A percentile compares a stretch with the other conserved stretches of the same genome.
Evolutionary conservation across 805 yeast species (phyloP).

Genomic region (Candida silvatica): DNA sequence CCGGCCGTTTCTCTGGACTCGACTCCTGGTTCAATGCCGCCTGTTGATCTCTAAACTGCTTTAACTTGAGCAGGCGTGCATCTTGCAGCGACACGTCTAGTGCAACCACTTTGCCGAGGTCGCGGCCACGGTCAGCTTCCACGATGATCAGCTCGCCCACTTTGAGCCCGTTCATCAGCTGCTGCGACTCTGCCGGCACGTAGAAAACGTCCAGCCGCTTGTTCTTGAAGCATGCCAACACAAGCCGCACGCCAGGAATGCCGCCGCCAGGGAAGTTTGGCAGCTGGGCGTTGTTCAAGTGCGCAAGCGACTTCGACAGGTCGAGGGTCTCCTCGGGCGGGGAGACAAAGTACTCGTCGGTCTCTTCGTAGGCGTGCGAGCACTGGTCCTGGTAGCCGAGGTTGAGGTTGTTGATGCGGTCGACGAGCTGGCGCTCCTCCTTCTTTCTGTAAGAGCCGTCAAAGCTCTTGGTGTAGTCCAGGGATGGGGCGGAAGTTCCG

Average conservation of each 20-base stretch:
- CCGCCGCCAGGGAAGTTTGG: slow-evolving; percentile 26
- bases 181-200: slow-evolving; percentile 31
- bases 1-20: slow-evolving; percentile 25
- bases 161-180: slow-evolving; percentile 23
- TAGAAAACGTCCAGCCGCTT: slow-evolving; percentile 75
- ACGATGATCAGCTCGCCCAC: slow-evolving; percentile 69
- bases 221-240: slow-evolving; percentile 68
- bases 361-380: slow-evolving; percentile 18
- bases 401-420: slow-evolving; percentile 11
- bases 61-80: slow-evolving; percentile 56
- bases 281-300: slow-evolving; percentile 14
- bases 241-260: slow-evolving; percentile 30
- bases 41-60: slow-evolving; percentile 66
- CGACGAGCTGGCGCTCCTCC: slow-evolving; percentile 6
- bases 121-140: slow-evolving; percentile 78
- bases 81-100: slow-evolving; percentile 53
- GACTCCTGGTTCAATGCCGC: slow-evolving; percentile 42
- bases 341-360: slow-evolving; percentile 19
- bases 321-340: slow-evolving; percentile 18
- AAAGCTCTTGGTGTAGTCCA: slow-evolving; percentile 18
- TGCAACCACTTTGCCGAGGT: slow-evolving; percentile 58
- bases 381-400: slow-evolving; percentile 18
- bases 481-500: slow-evolving; percentile 11
- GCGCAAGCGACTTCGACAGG: slow-evolving; percentile 15
- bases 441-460: slow-evolving; percentile 11